These are phyloP conservation scores for Cladobotryum mycophilum DNA, from an alignment of 2,329 filamentous ascomycete genomes.

Conservation along the genomic window DNA sequence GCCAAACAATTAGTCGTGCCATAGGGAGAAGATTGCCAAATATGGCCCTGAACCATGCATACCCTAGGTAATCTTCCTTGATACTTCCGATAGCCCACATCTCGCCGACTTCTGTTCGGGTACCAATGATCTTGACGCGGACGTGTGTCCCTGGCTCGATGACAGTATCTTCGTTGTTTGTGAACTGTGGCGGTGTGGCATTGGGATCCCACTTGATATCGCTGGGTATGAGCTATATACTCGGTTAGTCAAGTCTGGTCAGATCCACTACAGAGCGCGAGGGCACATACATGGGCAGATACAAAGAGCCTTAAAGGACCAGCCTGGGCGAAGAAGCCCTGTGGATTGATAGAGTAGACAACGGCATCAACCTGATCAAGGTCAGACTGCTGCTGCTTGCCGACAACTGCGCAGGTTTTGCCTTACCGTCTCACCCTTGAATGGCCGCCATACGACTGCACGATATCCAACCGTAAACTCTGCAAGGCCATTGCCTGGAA, in stretches of 20 bases:
- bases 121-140: constrained; percentile 89
- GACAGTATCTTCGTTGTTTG: constrained; percentile 86
- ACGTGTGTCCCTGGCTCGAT: constrained; percentile 93
- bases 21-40: constrained; percentile 15
- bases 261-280: not conserved
- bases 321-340: constrained; percentile 84
- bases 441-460: constrained; percentile 94
- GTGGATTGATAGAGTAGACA: constrained; percentile 82
- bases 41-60: constrained; percentile 20
- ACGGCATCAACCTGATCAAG: constrained; percentile 77
- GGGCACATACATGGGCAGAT: constrained; percentile 64
- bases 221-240: constrained; percentile 70
- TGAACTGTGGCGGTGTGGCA: constrained; percentile 93
- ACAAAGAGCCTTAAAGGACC: constrained; percentile 75
- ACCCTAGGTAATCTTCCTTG: constrained; percentile 75
- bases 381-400: constrained; percentile 23
- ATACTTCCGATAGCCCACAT: constrained; percentile 98
- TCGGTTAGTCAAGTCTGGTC: not conserved
- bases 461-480: constrained; percentile 94
- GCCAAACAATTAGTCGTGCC: constrained; percentile 11
- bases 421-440: constrained; percentile 93
- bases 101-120: constrained; percentile 84
- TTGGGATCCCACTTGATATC: constrained; percentile 94
- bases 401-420: constrained; percentile 12
- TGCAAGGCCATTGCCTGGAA: constrained; percentile 84